Evolutionary conservation across 1,284 basidiomycete genomes (phyloP).

Genomic region (Leccinum pachyderme): DNA sequence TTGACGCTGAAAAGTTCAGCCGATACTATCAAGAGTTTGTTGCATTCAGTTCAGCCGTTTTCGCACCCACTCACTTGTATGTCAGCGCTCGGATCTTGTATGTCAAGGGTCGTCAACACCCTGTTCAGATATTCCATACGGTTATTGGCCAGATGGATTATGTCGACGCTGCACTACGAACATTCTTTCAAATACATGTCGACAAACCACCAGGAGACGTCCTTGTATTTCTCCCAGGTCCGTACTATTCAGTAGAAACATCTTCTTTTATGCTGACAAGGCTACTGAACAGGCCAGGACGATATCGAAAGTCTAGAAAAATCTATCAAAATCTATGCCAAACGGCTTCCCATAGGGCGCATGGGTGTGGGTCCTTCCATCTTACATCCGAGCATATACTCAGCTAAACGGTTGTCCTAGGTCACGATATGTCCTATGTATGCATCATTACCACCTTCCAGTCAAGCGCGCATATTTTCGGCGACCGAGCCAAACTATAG

Average conservation of each 20-base stretch:
- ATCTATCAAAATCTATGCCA: constrained; percentile 65
- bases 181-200: constrained; percentile 89
- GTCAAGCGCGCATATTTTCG: constrained; percentile 79
- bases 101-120: constrained; percentile 90
- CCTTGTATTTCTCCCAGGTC: constrained; percentile 88
- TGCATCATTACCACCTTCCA: constrained; percentile 76
- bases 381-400: not conserved
- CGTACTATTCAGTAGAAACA: constrained; percentile 15
- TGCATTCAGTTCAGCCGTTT: not conserved
- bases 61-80: constrained; percentile 35
- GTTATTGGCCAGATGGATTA: constrained; percentile 79
- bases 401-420: constrained; percentile 36
- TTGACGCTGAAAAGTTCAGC: constrained; percentile 94
- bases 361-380: constrained; percentile 44
- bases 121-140: constrained; percentile 82
- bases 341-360: constrained; percentile 57
- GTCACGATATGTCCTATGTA: constrained; percentile 80
- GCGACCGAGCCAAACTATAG: constrained; percentile 69
- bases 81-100: constrained; percentile 84
- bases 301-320: constrained; percentile 90
- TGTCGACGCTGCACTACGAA: constrained; percentile 84
- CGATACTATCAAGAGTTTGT: constrained; percentile 80
- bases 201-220: constrained; percentile 84
- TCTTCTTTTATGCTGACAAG: not conserved
- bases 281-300: constrained; percentile 69